Base-by-base conservation (phyloP, 257 asterid genomes). In the Lantana camara region DNA sequence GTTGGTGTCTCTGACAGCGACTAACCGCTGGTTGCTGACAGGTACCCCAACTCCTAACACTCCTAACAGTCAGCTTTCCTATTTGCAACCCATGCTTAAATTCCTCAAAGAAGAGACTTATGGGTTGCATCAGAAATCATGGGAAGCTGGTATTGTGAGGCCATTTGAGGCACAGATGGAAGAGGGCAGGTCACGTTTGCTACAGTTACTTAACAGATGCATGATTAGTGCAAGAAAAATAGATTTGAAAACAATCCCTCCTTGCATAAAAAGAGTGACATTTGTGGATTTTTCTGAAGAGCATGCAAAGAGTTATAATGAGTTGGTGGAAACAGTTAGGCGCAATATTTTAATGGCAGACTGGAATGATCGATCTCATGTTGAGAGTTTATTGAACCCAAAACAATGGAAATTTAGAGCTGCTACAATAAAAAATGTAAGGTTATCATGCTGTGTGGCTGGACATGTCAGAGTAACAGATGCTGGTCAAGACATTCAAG, bases 401-500 rank as follows among this genome's bases (percentile, higher is more conserved):
- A 94, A 90, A 63, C 99, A 90, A 68, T 94, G 99, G 99, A 94
- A 94, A 71, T 88, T 82, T 60, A 84, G 99, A 60, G 82, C 91
- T 75, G 76, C 87, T 16, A 86, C 96, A 21, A 81, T 94, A 21
- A 88, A 80, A 76, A 94, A 94, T 79, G 84, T 90, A 45, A 86
- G 99, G 72, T 79, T 94, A 57, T 94, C 99, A 55, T 94, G 99
- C 76, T 94, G 97, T 73, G 99, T 94, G 69, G 95, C 97, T 68
- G 99, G 99, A 57, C 92, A 94, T 68, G 80, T 94, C 47, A 85
- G 82, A 74, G 90, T 94, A 51, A 71, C 82, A 4, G 94, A 83
- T 79, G 99, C 97, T 71, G 97, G 97, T 40, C 73, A 90, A 75
- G 99, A 94, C 80, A 94, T 94, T 80, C 96, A 94, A 85, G 99